phyloP scores from a whole-genome alignment of 1,139 yeast genomes.

The Schwanniomyces etchellsii region DNA sequence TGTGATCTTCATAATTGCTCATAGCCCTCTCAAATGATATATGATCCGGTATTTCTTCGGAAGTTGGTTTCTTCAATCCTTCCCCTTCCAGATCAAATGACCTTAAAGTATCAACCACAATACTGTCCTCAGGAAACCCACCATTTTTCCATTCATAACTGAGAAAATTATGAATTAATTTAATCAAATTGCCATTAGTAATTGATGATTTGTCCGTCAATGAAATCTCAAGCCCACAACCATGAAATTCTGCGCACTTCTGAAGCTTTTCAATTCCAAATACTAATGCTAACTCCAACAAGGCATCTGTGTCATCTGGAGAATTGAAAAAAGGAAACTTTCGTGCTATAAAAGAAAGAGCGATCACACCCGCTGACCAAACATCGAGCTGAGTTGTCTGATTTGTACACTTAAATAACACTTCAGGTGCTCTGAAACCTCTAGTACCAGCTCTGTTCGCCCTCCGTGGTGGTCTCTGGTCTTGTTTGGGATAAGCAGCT shows the following conservation, averaged over 20 bases:
- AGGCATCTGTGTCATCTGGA: conserved; percentile 87
- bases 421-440: conserved; percentile 95
- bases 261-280: conserved; percentile 76
- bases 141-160: conserved; percentile 27
- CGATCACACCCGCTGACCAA: conserved; percentile 90
- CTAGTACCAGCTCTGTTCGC: conserved; percentile 98
- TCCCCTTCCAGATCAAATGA: conserved; percentile 23
- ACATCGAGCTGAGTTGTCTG: conserved; percentile 80
- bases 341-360: conserved; percentile 64
- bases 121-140: conserved; percentile 36
- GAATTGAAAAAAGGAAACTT: conserved; percentile 87
- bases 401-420: conserved; percentile 77
- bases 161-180: conserved; percentile 26
- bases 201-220: conserved; percentile 15
- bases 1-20: conserved; percentile 34
- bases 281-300: conserved; percentile 76
- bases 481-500: conserved; percentile 76
- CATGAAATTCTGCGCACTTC: conserved; percentile 79
- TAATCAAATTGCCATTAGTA: conserved; percentile 26
- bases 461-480: conserved; percentile 79
- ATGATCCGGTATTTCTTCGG: conserved; percentile 5
- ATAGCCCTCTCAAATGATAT: conserved; percentile 13
- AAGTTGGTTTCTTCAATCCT: conserved; percentile 15
- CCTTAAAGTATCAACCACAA: conserved; percentile 31
- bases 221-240: conserved; percentile 76